phyloP scores from a whole-genome alignment of 164 flowering plant genomes.

The Protea cynaroides region DNA sequence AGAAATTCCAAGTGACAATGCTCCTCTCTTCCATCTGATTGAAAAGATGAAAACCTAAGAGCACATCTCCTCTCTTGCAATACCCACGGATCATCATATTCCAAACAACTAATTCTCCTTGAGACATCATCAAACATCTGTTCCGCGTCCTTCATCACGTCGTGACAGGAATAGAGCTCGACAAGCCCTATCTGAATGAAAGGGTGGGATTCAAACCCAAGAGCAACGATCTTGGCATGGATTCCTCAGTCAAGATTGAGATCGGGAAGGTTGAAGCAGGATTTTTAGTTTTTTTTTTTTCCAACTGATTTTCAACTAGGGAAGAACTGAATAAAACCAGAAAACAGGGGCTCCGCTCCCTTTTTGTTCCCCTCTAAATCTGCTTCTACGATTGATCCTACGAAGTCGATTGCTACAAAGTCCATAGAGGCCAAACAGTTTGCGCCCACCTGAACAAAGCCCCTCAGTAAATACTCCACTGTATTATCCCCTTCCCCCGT shows the following conservation, averaged over 20 bases:
- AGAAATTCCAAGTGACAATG: constrained; percentile 72
- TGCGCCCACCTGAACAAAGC: too few species aligned
- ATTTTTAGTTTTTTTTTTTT: too few species aligned
- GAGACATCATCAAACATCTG: constrained; percentile 65
- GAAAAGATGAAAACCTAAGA: constrained; percentile 48
- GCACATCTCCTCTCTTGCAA: constrained; percentile 54
- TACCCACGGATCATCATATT: constrained; percentile 75
- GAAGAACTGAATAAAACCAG: too few species aligned
- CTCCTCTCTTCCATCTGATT: constrained; percentile 50
- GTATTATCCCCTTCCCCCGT: too few species aligned
- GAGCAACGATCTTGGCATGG: constrained; percentile 38
- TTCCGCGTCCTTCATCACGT: constrained; percentile 51
- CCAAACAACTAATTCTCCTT: constrained; percentile 57
- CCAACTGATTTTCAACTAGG: too few species aligned
- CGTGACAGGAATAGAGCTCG: constrained; percentile 45
- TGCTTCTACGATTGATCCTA: too few species aligned
- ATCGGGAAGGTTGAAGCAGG: constrained; percentile 40
- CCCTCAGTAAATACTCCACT: too few species aligned
- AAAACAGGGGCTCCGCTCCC: too few species aligned
- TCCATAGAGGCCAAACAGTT: too few species aligned
- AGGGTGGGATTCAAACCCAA: constrained; percentile 43
- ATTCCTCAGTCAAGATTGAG: constrained; percentile 36
- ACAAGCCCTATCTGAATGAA: constrained; percentile 53
- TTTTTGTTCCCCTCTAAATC: too few species aligned
- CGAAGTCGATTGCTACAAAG: too few species aligned